Evolutionary conservation across 441 rosid species (phyloP), one percentile per base, ranked within the genome.

Genomic region (Erysimum pusillum): DNA sequence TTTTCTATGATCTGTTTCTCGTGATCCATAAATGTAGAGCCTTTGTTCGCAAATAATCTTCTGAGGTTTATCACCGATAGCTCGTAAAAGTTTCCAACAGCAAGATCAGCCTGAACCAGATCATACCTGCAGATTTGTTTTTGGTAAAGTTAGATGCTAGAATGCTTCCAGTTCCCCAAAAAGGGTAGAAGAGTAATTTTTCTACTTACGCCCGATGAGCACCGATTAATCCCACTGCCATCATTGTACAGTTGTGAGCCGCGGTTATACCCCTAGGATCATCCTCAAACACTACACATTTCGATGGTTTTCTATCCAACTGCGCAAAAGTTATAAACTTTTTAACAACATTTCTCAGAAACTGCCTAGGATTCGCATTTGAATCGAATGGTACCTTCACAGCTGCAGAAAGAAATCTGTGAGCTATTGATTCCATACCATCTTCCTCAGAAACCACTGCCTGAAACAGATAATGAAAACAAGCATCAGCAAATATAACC

Each of bases 241-340:
- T 95, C 99, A 95, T 92, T 10, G 98, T 95, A 77, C 99, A 95
- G 80, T 92, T 92, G 80, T 95, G 99, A 72, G 99, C 97, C 0
- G 99, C 99, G 6, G 99, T 83, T 69, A 91, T 87, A 66, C 93
- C 96, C 70, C 99, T 83, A 15, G 98, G 96, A 69, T 92, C 96
- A 83, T 92, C 99, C 84, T 91, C 98, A 58, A 92, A 95, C 52
- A 90, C 97, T 32, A 95, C 89, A 68, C 99, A 95, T 80, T 92
- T 95, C 2, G 97, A 88, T 12, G 99, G 99, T 81, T 95, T 95
- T 60, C 98, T 83, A 76, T 95, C 99, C 77, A 92, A 86, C 99
- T 95, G 90, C 84, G 34, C 53, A 61, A 44, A 53, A 53, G 63
- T 36, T 59, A n/a, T 0, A 7, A 77, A 38, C 56, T 48, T 35